A percentile compares a stretch with the other conserved stretches of the same genome.
Evolutionary conservation across 129 eudicot species (phyloP).

Genomic region (carrot (Daucus carota)): DH1_v3.0 NC_030382.2:40502001-40502500

Average conservation of each 20-base stretch:
- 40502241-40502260: not conserved
- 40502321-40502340: not conserved
- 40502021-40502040: not conserved
- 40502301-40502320: slow-evolving; percentile 9
- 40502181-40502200: slow-evolving; percentile 72
- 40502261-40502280: not conserved
- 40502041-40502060: slow-evolving; percentile 2
- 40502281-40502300: not conserved
- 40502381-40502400: not conserved
- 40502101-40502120: slow-evolving; percentile 78
- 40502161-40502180: slow-evolving; percentile 65
- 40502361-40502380: not conserved
- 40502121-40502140: slow-evolving; percentile 92
- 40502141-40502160: slow-evolving; percentile 94
- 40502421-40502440: not conserved
- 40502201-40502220: not conserved
- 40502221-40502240: too few relatives aligned
- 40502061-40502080: slow-evolving; percentile 67
- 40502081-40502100: slow-evolving; percentile 84
- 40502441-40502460: not conserved
- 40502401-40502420: slow-evolving; percentile 26
- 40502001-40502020: not conserved
- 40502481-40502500: not conserved
- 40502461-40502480: too few relatives aligned
- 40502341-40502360: not conserved